These are phyloP conservation scores for Oldenlandia corymbosa DNA, from an alignment of 257 asterid species.

Conservation along the genomic window DNA sequence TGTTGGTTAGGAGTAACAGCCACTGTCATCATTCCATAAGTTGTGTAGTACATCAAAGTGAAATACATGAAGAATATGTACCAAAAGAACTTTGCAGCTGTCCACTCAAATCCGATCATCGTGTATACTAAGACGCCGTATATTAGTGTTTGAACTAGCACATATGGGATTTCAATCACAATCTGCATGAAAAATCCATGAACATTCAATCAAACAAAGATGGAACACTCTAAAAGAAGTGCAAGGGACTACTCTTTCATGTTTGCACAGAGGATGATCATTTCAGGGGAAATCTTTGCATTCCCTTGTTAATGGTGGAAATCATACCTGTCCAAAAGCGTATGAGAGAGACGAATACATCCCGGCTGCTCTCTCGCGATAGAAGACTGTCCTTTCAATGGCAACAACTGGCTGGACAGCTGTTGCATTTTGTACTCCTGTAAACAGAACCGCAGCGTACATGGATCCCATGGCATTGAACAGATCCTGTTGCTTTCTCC, in stretches of 20 bases:
- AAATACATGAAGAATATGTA: conserved; percentile 58
- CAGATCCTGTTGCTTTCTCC: conserved; percentile 55
- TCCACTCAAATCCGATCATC: conserved; percentile 79
- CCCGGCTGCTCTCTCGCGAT: conserved; percentile 87
- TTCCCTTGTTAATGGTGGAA: not conserved
- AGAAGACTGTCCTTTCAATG: conserved; percentile 74
- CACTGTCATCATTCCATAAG: conserved; percentile 79
- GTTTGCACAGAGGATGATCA: no score
- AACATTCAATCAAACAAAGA: not conserved
- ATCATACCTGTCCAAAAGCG: conserved; percentile 69
- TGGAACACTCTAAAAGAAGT: not conserved
- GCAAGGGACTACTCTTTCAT: not conserved
- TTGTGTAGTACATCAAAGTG: conserved; percentile 65
- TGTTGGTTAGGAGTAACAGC: conserved; percentile 71
- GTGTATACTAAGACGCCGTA: conserved; percentile 60
- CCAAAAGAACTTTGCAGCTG: conserved; percentile 63
- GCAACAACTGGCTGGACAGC: conserved; percentile 85
- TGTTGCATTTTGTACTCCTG: conserved; percentile 65
- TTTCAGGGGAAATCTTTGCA: not conserved
- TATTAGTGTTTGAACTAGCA: conserved; percentile 43
- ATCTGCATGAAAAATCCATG: conserved; percentile 29
- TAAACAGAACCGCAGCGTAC: conserved; percentile 66
- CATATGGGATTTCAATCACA: conserved; percentile 57
- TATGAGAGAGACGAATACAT: conserved; percentile 87
- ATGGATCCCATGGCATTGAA: conserved; percentile 85